Percentiles rank a stretch among this genome's conserved stretches.
Conservation (phyloP, 371 early-diverging fungal genomes). For the Haplosporangium sp. region DNA sequence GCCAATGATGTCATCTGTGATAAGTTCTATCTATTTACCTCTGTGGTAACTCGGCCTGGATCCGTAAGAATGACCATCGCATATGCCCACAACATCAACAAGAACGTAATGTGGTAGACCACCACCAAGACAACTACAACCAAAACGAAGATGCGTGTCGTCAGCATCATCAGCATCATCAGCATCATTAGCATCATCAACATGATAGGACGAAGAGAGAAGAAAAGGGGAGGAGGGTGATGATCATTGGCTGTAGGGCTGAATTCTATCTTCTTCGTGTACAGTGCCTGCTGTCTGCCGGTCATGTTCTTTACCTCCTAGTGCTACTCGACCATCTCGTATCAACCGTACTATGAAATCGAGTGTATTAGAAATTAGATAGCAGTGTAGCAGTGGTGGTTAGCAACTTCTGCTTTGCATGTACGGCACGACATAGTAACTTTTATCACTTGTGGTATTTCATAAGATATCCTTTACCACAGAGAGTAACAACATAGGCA, state of each 20-base stretch:
- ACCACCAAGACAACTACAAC: constrained; percentile 58
- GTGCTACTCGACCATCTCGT: constrained; percentile 15
- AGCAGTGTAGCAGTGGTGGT: too few relatives aligned
- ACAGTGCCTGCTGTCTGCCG: too few relatives aligned
- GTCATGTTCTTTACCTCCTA: constrained; percentile 30
- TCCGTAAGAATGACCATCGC: constrained; percentile 58
- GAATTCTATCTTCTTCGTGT: too few relatives aligned
- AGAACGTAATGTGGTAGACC: constrained; percentile 58
- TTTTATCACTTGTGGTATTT: neutral
- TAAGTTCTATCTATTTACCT: constrained; percentile 33
- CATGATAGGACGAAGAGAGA: too few relatives aligned
- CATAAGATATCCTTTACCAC: constrained; percentile 52
- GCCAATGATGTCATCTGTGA: neutral
- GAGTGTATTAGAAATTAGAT: neutral
- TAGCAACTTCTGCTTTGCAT: neutral
- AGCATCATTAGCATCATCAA: too few relatives aligned
- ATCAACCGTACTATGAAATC: constrained; percentile 17
- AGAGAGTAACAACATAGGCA: constrained; percentile 63
- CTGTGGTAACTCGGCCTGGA: constrained; percentile 57
- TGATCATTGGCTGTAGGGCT: too few relatives aligned
- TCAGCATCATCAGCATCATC: neutral
- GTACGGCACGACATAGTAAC: neutral
- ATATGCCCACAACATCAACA: constrained; percentile 61
- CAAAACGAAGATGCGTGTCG: neutral
- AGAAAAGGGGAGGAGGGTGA: too few relatives aligned